phyloP scores from a whole-genome alignment of 306 rosid species.

The Ceratonia siliqua region DNA sequence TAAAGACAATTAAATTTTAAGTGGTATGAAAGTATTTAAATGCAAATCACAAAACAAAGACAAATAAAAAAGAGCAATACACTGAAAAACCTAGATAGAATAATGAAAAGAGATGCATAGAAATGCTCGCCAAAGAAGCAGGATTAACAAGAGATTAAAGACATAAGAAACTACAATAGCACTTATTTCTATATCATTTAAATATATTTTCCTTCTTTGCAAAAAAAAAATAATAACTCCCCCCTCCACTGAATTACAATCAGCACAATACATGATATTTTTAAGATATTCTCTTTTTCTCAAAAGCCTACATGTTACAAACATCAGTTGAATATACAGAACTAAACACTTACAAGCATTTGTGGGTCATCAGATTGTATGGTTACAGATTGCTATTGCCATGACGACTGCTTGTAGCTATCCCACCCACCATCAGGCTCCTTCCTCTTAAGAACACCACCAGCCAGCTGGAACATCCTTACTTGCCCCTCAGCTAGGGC shows the following conservation, averaged over 20 bases:
- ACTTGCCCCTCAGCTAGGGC: constrained; percentile 46
- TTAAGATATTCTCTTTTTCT: not conserved
- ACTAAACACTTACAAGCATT: constrained; percentile 36
- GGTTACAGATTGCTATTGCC: constrained; percentile 36
- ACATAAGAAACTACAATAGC: not conserved
- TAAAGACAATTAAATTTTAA: not conserved
- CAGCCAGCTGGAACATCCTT: constrained; percentile 47
- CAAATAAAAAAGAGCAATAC: not conserved
- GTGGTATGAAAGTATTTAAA: not conserved
- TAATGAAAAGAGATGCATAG: not conserved
- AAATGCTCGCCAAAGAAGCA: not conserved
- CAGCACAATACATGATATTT: constrained; percentile 25
- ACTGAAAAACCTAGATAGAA: not conserved
- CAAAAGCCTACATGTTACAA: constrained; percentile 20
- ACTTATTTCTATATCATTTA: not conserved
- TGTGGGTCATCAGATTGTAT: constrained; percentile 13
- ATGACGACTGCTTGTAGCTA: constrained; percentile 47
- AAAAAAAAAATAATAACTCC: not conserved
- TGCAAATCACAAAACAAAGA: too few relatives aligned
- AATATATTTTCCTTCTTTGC: not conserved
- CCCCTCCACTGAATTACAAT: not conserved
- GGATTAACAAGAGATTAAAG: not conserved
- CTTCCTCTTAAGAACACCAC: constrained; percentile 54
- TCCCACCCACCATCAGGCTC: constrained; percentile 65
- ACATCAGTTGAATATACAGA: constrained; percentile 27